Evolutionary conservation across 257 asterid species (phyloP).

Genomic region (Linaria vulgaris): DNA sequence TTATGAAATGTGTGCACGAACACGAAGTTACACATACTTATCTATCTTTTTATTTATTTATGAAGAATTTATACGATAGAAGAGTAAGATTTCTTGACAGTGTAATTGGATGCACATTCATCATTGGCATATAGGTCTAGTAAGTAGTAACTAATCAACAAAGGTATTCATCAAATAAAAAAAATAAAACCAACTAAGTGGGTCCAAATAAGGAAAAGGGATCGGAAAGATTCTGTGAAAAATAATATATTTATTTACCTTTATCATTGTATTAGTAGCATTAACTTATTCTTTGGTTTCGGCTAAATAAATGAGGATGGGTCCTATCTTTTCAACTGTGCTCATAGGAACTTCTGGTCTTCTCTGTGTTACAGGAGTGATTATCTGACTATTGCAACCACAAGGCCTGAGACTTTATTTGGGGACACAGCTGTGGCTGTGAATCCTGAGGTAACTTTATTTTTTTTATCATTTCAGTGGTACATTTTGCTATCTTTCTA

Average conservation of each 20-base stretch:
- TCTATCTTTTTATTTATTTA: no score
- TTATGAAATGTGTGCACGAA: no score
- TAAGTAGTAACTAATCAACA: conserved; percentile 8
- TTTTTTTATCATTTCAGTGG: conserved; percentile 5
- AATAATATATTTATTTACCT: conserved; percentile 13
- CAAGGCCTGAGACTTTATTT: conserved; percentile 97
- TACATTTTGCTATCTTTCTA: no score
- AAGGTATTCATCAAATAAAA: background rate
- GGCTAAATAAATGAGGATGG: background rate
- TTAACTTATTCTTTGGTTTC: conserved; percentile 7
- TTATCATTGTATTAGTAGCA: conserved; percentile 16
- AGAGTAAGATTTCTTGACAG: conserved; percentile 11
- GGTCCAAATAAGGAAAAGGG: background rate
- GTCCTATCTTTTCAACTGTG: conserved; percentile 8
- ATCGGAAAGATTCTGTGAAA: conserved; percentile 11
- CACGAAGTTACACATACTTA: no score
- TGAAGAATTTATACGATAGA: conserved; percentile 8
- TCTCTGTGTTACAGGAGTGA: conserved; percentile 61
- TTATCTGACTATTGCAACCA: conserved; percentile 89
- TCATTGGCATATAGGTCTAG: conserved; percentile 18
- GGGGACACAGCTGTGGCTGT: conserved; percentile 97
- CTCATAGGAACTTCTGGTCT: background rate
- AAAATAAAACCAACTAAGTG: no score
- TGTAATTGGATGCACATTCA: conserved; percentile 23
- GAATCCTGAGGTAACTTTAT: conserved; percentile 70